Base-by-base conservation (phyloP, 2,329 filamentous ascomycete species). In the Epicoccum nigrum region DNA sequence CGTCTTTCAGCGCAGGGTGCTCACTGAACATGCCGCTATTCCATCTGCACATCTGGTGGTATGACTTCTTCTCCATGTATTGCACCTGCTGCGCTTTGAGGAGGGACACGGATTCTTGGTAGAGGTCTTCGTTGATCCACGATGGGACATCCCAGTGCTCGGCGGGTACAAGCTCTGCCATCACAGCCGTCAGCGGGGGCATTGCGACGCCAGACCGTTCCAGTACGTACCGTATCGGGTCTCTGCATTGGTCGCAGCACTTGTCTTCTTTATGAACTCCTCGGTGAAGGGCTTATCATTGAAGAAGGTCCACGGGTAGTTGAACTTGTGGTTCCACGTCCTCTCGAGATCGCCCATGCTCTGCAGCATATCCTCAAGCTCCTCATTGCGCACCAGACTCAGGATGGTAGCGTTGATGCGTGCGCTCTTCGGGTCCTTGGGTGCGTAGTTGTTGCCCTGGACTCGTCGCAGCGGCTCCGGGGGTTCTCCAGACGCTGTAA, bases 1-100 rank as follows among this genome's bases (percentile, higher is more conserved):
- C 85, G 65, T 94, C 76, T 59, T 86, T 80, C 49, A 99, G 83
- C 0, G 92, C 92, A 0, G 92, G 91, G 74, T 99, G 94, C 70
- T 94, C 92, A 81, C 96, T 97, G 81, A 99, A 99, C 75, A 97
- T 82, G 69, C 94, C 94, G 68, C 90, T 95, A 78, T 99, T 99
- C 94, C 94, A 99, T 49, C 94, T 87, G 72, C 94, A 99, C 94
- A 99, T 99, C 72, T 97, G 89, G 76, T 97, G 93, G 77, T 99
- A 99, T 40, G 92, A 96, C 45, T 90, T 77, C 81, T 89, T 90
- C 63, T 86, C 83, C 67, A 90, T 90, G 73, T 99, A 99, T 72
- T 97, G 93, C 34, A 99, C 91, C 8, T 88, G 83, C 67, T 93
- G 84, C 70, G 94, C 89, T 67, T 89, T 81, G 48, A 99, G 83